Base-by-base conservation (phyloP, 495 filamentous ascomycete species). In the Aspergillus sclerotiicarbonarius region DNA sequence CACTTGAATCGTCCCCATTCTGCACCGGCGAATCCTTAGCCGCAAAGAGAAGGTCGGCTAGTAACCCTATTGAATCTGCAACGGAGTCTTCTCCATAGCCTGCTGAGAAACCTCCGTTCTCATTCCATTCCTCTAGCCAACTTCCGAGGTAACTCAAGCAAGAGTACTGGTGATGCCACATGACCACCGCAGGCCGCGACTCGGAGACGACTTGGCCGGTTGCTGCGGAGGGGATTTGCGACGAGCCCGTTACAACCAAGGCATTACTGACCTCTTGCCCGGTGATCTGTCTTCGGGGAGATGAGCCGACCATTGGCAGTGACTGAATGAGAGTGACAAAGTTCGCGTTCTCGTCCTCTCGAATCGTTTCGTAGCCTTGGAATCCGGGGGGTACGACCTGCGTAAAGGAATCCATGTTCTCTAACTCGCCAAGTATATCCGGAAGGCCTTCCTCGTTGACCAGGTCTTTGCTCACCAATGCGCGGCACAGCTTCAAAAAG, bases 261-360 rank as follows among this genome's bases (percentile, higher is more conserved):
- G 74, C 70, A 65, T 65, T 75, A 44, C 62, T 69, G 10, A 64
- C 18, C 21, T 65, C 59, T 8, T 32, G 39, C 8, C 60, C 62
- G 5, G 55, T 53, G 29, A 65, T 59, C 13, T 61, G 62, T 20
- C 60, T 66, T 52, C 57, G 64, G 15, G 64, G 48, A 10, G 59
- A 47, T 10, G 61, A 60, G 1, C 68, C 67, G 8, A 78, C 64
- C 75, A 79, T 78, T 21, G 73, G 72, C 4, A 80, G 65, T 21
- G 76, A 59, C 35, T 75, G 64, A 31, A 68, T 64, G 29, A 80
- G 66, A n/a, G 69, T 67, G 9, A 80, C 77, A 53, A 70, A 80
- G 61, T 91, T 90, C 33, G 81, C 82, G 62, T 94, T 90, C 47
- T 96, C 91, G 61, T 96, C 91, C 66, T 96, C 92, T 39, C 85